These are phyloP conservation scores for Apiotrichum porosum DNA, from an alignment of 1,284 basidiomycete species.

Conservation along the genomic window DNA sequence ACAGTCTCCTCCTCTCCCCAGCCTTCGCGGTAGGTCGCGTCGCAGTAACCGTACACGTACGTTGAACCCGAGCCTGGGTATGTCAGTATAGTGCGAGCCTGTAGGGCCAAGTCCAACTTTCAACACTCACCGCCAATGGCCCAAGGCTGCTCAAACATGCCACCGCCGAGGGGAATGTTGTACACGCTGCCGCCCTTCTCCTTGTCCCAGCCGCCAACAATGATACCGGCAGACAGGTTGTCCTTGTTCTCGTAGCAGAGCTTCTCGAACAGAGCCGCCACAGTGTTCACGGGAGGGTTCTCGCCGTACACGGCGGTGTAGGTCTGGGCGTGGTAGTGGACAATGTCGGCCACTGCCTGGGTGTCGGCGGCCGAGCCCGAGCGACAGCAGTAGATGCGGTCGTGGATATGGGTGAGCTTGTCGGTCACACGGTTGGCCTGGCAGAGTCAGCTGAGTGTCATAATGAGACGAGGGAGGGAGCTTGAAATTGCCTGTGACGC, in stretches of 20 bases:
- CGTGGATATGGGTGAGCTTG: conserved; percentile 94
- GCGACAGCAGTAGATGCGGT: conserved; percentile 98
- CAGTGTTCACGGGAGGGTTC: conserved; percentile 72
- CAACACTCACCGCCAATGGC: conserved; percentile 75
- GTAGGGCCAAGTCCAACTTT: too few species aligned
- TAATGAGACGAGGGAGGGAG: too few species aligned
- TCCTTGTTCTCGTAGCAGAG: conserved; percentile 96
- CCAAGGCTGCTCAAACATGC: conserved; percentile 91
- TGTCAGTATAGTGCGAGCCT: conserved; percentile 15
- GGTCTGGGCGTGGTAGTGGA: conserved; percentile 82
- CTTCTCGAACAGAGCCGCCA: conserved; percentile 79
- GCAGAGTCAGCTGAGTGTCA: too few species aligned
- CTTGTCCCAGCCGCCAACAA: conserved; percentile 97
- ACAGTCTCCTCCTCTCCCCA: conserved; percentile 88
- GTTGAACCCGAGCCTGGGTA: conserved; percentile 82
- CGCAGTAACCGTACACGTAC: conserved; percentile 98
- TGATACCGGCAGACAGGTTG: conserved; percentile 83
- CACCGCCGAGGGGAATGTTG: conserved; percentile 91
- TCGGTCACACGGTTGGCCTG: conserved; percentile 94
- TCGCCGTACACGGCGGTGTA: conserved; percentile 61
- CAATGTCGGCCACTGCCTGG: conserved; percentile 90
- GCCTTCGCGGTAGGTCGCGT: conserved; percentile 94
- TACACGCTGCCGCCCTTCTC: conserved; percentile 90
- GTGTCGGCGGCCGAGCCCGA: conserved; percentile 98
- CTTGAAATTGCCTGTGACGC: conserved; percentile 34